phyloP scores from a whole-genome alignment of 768 basidiomycete species.

The Podaxis pistillaris region DNA sequence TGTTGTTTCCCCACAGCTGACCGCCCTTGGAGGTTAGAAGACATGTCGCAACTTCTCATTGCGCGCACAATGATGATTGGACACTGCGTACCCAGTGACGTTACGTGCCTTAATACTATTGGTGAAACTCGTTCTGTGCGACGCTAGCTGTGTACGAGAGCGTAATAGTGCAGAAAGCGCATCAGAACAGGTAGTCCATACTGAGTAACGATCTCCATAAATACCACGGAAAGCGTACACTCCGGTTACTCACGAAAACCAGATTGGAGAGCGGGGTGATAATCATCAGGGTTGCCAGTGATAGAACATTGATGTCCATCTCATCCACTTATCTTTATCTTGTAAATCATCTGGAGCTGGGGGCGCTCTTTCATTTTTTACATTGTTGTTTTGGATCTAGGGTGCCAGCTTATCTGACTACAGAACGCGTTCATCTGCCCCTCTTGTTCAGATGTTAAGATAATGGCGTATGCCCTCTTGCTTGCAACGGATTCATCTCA shows the following conservation, averaged over 20 bases:
- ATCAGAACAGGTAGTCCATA: constrained; percentile 1
- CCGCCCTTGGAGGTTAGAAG: background rate
- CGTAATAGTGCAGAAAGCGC: background rate
- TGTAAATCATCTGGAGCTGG: background rate
- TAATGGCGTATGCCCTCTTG: background rate
- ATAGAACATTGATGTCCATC: background rate
- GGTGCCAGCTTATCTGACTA: background rate
- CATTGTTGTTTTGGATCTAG: background rate
- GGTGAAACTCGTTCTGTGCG: background rate
- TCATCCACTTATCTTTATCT: background rate
- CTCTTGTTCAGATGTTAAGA: background rate
- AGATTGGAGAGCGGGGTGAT: background rate
- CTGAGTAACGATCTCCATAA: background rate
- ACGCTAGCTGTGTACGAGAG: background rate
- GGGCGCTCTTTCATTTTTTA: background rate
- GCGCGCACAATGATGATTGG: background rate
- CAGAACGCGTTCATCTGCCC: background rate
- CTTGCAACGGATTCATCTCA: background rate
- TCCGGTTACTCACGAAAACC: constrained; percentile 1
- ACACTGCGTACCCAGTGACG: background rate
- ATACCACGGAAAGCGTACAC: background rate
- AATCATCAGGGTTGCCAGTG: background rate
- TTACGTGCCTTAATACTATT: constrained; percentile 8
- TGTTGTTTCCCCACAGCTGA: background rate
- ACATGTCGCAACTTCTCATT: background rate